Evolutionary conservation across 805 yeast species (phyloP).

Genomic region (Zygoascus ofunaensis): DNA sequence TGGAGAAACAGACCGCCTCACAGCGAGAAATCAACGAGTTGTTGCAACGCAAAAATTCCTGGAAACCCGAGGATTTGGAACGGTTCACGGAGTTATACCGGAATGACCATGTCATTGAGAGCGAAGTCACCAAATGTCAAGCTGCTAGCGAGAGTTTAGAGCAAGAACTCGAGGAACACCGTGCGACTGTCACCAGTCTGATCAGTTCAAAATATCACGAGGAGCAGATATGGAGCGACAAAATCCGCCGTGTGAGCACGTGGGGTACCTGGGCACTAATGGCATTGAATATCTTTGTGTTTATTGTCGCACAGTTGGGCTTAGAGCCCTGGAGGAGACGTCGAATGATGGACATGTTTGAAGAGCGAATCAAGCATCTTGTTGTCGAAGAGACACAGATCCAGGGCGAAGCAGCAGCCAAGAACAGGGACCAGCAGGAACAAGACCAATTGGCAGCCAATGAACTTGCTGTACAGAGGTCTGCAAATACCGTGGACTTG

Average conservation of each 20-base stretch:
- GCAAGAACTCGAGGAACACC: conserved; percentile 54
- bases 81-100: conserved; percentile 73
- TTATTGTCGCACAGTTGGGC: conserved; percentile 71
- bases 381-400: neutral
- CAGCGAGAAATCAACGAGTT: conserved; percentile 84
- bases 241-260: conserved; percentile 84
- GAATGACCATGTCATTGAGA: conserved; percentile 68
- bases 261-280: conserved; percentile 92
- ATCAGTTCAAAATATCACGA: conserved; percentile 88
- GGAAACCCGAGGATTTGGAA: conserved; percentile 76
- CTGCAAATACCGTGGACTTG: neutral
- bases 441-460: neutral
- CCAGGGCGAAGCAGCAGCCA: neutral
- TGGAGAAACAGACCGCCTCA: conserved; percentile 52
- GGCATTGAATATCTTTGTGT: conserved; percentile 75
- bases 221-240: conserved; percentile 97
- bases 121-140: conserved; percentile 45
- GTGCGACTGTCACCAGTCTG: conserved; percentile 58
- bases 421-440: neutral
- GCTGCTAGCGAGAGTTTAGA: conserved; percentile 46
- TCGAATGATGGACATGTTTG: conserved; percentile 73
- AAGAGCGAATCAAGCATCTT: conserved; percentile 54
- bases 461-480: neutral
- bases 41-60: conserved; percentile 70
- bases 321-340: conserved; percentile 93